Conservation (phyloP, 2,329 filamentous ascomycete genomes). For the Alternaria sp. region DNA sequence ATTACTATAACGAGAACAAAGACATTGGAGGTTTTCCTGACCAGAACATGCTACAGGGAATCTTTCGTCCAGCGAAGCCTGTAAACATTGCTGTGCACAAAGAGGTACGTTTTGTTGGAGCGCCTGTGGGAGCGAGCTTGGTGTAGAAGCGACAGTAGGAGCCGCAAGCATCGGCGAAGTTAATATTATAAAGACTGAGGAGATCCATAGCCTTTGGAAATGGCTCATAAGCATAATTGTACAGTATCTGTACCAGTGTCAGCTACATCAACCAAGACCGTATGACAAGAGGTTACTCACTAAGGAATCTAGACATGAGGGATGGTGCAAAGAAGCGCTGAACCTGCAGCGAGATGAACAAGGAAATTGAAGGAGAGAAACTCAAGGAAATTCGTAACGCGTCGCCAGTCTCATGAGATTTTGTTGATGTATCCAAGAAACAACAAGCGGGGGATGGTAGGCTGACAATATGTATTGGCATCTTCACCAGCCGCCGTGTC, state of each 20-base stretch:
- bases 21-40: conserved; percentile 43
- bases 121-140: conserved; percentile 34
- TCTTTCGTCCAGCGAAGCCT: conserved; percentile 40
- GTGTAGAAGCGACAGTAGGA: conserved; percentile 31
- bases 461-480: conserved; percentile 48
- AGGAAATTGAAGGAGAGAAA: conserved; percentile 48
- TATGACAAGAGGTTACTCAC: conserved; percentile 34
- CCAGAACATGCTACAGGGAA: conserved; percentile 48
- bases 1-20: conserved; percentile 51
- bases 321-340: conserved; percentile 41
- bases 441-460: conserved; percentile 37
- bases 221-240: conserved; percentile 52
- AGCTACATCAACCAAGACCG: conserved; percentile 37
- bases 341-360: conserved; percentile 45
- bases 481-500: conserved; percentile 41
- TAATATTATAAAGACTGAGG: conserved; percentile 46
- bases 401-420: conserved; percentile 45
- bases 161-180: conserved; percentile 40
- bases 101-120: conserved; percentile 44
- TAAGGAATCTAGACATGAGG: conserved; percentile 47
- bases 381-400: conserved; percentile 49
- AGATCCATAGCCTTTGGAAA: conserved; percentile 48
- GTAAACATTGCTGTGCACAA: conserved; percentile 50
- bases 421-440: conserved; percentile 38
- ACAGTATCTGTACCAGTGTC: conserved; percentile 42